Percentiles rank a stretch among this genome's conserved stretches.
These are phyloP conservation scores for Gracilaria gracilis DNA, from an alignment of 23 red algal genomes.

Conservation along the genomic window DNA sequence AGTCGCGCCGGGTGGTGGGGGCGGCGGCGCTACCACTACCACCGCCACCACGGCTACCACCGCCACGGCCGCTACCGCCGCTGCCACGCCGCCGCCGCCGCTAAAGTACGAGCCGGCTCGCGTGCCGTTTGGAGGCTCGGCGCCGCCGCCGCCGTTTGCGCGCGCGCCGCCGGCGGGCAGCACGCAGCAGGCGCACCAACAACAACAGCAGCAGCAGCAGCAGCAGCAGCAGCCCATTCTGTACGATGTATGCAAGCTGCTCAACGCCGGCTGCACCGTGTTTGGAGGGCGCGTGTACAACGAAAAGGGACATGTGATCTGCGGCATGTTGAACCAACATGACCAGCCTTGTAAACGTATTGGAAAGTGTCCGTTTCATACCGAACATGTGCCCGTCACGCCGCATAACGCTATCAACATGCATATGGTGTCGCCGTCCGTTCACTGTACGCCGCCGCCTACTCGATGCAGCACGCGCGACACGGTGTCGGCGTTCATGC, in stretches of 20 bases:
- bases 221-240: background rate
- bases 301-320: conserved; percentile 54
- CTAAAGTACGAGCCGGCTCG: no score
- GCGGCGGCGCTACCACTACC: no score
- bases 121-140: no score
- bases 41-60: no score
- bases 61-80: no score
- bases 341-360: conserved; percentile 69
- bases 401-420: conserved; percentile 39
- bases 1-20: no score
- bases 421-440: background rate
- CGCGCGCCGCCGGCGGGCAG: no score
- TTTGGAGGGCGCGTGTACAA: conserved; percentile 61
- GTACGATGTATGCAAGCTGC: conserved; percentile 59
- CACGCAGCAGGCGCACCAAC: no score
- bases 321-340: conserved; percentile 75
- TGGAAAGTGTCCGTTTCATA: conserved; percentile 77
- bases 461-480: background rate
- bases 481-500: background rate
- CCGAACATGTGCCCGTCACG: conserved; percentile 1
- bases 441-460: background rate
- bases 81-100: no score
- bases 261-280: conserved; percentile 38
- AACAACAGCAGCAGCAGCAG: no score
- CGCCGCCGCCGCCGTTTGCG: no score